A percentile compares a stretch with the other conserved stretches of the same genome.
Conservation (phyloP, 306 rosid species). For the Cicer bijugum region DNA sequence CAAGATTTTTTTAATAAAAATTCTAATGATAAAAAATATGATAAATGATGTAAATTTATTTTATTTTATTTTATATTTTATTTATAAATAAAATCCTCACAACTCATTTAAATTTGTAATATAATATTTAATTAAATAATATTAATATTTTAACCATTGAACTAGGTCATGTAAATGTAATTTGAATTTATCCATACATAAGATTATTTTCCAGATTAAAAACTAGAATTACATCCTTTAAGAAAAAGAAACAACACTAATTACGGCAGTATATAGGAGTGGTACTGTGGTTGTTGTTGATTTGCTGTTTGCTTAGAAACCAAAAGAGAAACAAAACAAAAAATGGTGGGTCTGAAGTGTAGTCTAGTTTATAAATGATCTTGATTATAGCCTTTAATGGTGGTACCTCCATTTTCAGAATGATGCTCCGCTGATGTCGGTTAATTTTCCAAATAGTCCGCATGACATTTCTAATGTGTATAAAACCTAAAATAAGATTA, state of each 20-base stretch:
- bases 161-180: too few species aligned
- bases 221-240: neutral
- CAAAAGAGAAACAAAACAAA: neutral
- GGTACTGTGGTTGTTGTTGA: neutral
- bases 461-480: too few species aligned
- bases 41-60: too few species aligned
- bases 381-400: constrained; percentile 28
- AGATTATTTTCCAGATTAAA: neutral
- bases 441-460: neutral
- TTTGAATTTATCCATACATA: too few species aligned
- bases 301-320: neutral
- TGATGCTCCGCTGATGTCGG: constrained; percentile 43
- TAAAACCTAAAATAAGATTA: too few species aligned
- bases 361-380: neutral
- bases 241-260: neutral
- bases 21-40: too few species aligned
- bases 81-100: too few species aligned
- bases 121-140: too few species aligned
- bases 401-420: constrained; percentile 15
- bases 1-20: too few species aligned
- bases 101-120: too few species aligned
- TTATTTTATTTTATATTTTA: too few species aligned
- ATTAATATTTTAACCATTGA: too few species aligned
- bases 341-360: constrained; percentile 27
- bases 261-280: neutral